These are phyloP conservation scores for Yamadazyma aaseri DNA, from an alignment of 1,139 yeast species.

Conservation along the genomic window DNA sequence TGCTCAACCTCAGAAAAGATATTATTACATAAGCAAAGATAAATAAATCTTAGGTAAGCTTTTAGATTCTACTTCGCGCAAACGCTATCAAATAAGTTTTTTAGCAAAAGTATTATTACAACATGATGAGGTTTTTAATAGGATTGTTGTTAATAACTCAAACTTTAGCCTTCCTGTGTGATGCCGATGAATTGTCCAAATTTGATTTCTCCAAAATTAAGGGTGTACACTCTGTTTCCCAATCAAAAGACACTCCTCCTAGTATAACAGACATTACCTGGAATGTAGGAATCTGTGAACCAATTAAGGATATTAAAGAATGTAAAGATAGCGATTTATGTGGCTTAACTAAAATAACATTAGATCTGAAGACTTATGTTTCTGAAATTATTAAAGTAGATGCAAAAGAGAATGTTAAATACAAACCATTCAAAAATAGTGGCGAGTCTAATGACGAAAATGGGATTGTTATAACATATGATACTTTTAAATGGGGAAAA, in stretches of 20 bases:
- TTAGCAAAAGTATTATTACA: too few species aligned
- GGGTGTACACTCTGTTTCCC: slow-evolving; percentile 45
- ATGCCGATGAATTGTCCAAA: slow-evolving; percentile 36
- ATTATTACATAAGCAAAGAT: too few species aligned
- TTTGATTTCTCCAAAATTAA: slow-evolving; percentile 45
- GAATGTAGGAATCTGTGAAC: slow-evolving; percentile 70
- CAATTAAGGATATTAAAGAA: slow-evolving; percentile 36
- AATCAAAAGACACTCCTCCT: slow-evolving; percentile 70
- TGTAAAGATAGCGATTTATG: slow-evolving; percentile 73
- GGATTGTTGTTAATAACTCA: not conserved
- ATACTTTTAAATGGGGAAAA: slow-evolving; percentile 74
- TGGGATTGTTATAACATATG: slow-evolving; percentile 48
- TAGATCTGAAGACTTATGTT: slow-evolving; percentile 41
- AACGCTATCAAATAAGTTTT: too few species aligned
- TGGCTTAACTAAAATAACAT: slow-evolving; percentile 54
- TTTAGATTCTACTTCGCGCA: too few species aligned
- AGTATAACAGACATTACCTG: slow-evolving; percentile 61
- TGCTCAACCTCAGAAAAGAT: too few species aligned
- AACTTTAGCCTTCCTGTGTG: slow-evolving; percentile 38
- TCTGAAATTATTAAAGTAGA: slow-evolving; percentile 56
- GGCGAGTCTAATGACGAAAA: slow-evolving; percentile 26
- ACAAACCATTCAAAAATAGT: slow-evolving; percentile 20
- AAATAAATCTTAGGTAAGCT: too few species aligned
- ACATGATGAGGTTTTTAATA: not conserved
- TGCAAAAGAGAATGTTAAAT: slow-evolving; percentile 35